phyloP scores from a whole-genome alignment of 2,329 filamentous ascomycete species.

The Venturia carpophila region DNA sequence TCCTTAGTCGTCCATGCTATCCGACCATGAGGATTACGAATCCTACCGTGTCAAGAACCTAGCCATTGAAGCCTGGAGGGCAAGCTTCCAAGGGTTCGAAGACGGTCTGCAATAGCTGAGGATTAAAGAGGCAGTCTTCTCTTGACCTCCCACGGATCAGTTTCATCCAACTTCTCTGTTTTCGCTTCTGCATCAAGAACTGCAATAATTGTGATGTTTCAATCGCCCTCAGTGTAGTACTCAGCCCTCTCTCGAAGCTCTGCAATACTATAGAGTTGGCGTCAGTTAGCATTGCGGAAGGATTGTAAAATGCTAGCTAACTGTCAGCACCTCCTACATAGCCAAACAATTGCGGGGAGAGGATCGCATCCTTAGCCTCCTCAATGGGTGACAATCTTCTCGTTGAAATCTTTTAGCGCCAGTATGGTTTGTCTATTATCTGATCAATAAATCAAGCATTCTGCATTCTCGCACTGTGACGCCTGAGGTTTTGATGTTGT shows the following conservation, averaged over 20 bases:
- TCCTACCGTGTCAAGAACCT: too few relatives aligned
- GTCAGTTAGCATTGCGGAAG: conserved; percentile 19
- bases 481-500: too few relatives aligned
- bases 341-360: conserved; percentile 17
- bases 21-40: too few relatives aligned
- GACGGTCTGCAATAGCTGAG: conserved; percentile 46
- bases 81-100: conserved; percentile 48
- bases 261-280: conserved; percentile 25
- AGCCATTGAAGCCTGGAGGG: conserved; percentile 50
- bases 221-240: conserved; percentile 29
- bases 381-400: conserved; percentile 28
- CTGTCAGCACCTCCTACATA: neutral
- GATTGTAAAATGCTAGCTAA: neutral
- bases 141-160: conserved; percentile 32
- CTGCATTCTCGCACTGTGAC: too few relatives aligned
- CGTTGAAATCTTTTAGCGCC: conserved; percentile 36
- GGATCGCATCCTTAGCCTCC: conserved; percentile 21
- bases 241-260: conserved; percentile 43
- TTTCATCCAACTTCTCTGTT: conserved; percentile 47
- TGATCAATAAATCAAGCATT: conserved; percentile 10
- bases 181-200: conserved; percentile 38
- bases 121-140: conserved; percentile 33
- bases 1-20: too few relatives aligned
- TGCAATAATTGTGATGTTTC: conserved; percentile 34
- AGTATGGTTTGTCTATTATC: conserved; percentile 26